Evolutionary conservation across 2,329 filamentous ascomycete species (phyloP).

Genomic region (Paecilomyces niveus): DNA sequence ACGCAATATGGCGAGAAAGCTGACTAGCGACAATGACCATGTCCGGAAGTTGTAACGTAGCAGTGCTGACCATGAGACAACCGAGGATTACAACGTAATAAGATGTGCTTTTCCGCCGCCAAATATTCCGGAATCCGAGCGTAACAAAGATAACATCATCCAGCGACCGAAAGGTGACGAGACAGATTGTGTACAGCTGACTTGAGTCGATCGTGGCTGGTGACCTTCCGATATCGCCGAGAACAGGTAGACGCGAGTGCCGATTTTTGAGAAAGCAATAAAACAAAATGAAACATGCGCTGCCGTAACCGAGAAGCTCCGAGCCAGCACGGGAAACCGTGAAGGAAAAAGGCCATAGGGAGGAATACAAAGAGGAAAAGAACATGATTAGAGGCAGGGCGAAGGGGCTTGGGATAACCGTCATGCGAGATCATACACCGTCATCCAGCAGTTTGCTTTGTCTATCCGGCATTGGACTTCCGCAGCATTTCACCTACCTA

Average conservation of each 20-base stretch:
- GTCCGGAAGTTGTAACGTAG: constrained; percentile 30
- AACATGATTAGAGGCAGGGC: constrained; percentile 8
- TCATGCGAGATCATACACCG: constrained; percentile 11
- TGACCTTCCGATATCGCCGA: constrained; percentile 28
- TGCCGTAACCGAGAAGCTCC: constrained; percentile 28
- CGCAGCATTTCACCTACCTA: constrained; percentile 30
- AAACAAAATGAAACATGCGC: constrained; percentile 30
- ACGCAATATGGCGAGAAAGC: constrained; percentile 32
- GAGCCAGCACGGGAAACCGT: constrained; percentile 20
- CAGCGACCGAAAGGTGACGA: constrained; percentile 29
- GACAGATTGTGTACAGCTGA: constrained; percentile 22
- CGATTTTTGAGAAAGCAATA: constrained; percentile 22
- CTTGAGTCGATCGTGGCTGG: constrained; percentile 26
- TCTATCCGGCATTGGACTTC: constrained; percentile 4
- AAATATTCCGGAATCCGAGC: constrained; percentile 31
- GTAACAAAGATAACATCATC: constrained; percentile 31
- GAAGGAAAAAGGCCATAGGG: constrained; percentile 22
- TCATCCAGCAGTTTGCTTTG: constrained; percentile 4
- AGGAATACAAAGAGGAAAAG: constrained; percentile 24
- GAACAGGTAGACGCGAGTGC: constrained; percentile 27
- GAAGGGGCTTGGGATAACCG: constrained; percentile 10
- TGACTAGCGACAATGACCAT: constrained; percentile 34
- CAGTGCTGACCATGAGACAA: constrained; percentile 38
- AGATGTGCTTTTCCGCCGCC: constrained; percentile 33
- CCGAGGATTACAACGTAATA: constrained; percentile 39